Base-by-base conservation (phyloP, 768 basidiomycete species). In the Trametes maxima region DNA sequence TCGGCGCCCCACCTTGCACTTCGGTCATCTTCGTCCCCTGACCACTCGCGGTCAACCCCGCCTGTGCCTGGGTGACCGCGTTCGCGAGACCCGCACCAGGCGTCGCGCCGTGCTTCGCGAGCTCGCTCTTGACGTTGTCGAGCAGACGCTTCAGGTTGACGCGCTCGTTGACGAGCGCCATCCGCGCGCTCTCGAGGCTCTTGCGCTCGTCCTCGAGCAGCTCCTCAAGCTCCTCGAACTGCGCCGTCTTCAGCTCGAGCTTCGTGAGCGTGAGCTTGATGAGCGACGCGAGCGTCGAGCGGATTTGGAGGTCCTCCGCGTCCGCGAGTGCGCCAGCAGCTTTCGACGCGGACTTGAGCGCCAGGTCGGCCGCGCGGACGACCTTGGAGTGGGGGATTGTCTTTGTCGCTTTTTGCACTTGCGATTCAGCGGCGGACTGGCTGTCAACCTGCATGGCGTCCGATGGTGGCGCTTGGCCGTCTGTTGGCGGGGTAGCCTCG, bases 161-260 rank as follows among this genome's bases (percentile, higher is more conserved):
- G 54, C 94, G 83, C 71, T 98, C 96, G 68, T 82, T 87, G 55
- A 92, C 85, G 43, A 98, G 77, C 40, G 86, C 82, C 76, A 92
- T 80, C 56, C 92, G 83, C 21, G 90, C 87, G 48, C 87, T 85
- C 79, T 99, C 97, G 45, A 99, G 75, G 37, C 85, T 79, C 63
- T 89, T 83, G 57, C 94, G 83, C 75, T 99, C 97, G 54, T 93
- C 89, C 72, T 98, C 97, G 53, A 99, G 78, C 10, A 94, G 77
- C 49, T 91, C 89, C 72, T 99, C 97, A 59, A 99, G 79, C 73
- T 93, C 89, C 72, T 98, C 97, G 69, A 98, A 98, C 73, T 95
- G 92, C 1, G 84, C 76, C 86, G 95, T 92, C 81, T 99, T 98
- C 55, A 96, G 79, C 70, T 98, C 95, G 39, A 98, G 85, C 75